Evolutionary conservation across 495 filamentous ascomycete genomes (phyloP), one percentile per base, ranked within the genome.

Genomic region (Symbiotaphrina buchneri): DNA sequence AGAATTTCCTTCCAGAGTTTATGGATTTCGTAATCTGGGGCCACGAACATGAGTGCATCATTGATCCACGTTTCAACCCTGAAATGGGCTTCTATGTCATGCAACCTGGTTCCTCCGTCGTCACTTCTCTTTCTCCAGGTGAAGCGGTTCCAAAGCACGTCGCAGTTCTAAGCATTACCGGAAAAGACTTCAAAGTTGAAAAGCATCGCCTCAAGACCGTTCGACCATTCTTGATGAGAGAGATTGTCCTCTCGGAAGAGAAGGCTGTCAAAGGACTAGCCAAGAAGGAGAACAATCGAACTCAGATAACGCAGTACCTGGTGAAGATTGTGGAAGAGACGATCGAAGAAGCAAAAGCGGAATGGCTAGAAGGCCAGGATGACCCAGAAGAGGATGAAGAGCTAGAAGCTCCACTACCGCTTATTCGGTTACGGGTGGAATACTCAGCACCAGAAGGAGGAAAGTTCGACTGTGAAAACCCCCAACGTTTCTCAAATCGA

Each of bases 11-110:
- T 0, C 90, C 87, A 0, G 72, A 76, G 4, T 99, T 91, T 45
- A 51, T 95, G 22, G 79, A 99, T 45, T 55, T 99, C 10, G 69
- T 95, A 0, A 57, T 99, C 27, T 99, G 87, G 87, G 87, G 87
- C 16, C 87, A 99, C 43, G 87, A 99, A 48, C 87, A 99, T 42
- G 90, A 99, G 52, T 95, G 85, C 46, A 48, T 87, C 3, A 90
- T 95, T 40, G 68, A 91, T 24, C 87, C 87, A 1, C 43, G 50
- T 7, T 59, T 65, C 16, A 94, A 93, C 42, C 68, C 76, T 0
- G 82, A 92, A 47, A 90, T 68, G 35, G 72, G 71, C 6, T 95
- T 95, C 40, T 70, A 84, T 43, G 83, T 99, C 37, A 93, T 99
- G 66, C 87, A 99, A 41, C 87, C 87, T 0, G 87, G 87, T 3